Evolutionary conservation across 805 yeast genomes (phyloP), one percentile per base, ranked within the genome.

Genomic region (Starmerella apis): DNA sequence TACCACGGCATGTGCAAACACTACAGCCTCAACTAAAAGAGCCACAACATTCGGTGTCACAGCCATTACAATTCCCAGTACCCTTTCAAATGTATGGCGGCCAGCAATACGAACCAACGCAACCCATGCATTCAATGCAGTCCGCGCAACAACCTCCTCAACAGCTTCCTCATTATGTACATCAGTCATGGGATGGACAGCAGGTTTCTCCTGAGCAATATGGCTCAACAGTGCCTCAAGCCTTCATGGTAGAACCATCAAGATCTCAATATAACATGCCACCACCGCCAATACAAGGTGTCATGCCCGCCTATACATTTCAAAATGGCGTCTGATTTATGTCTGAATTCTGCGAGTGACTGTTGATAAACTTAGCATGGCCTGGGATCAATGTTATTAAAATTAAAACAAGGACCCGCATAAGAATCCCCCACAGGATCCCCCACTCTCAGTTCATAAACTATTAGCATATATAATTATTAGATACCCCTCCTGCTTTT

Each of bases 271-370:
- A n/a, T n/a, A n/a, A n/a, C n/a, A n/a, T n/a, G n/a, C n/a, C n/a
- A n/a, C n/a, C 14, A 14, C 19, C 19, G 19, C 37, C 37, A 14
- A 19, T 27, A 13, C 31, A 27, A 13, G 31, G 31, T 13, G 31
- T 27, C 31, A 27, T 27, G 31, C 31, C 31, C 31, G 31, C 31
- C 31, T 27, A 27, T 13, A 27, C 13, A 13, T 27, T 9, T 13
- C 31, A 27, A 13, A 27, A 27, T 13, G 13, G 31, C 13, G 31
- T 13, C 11, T 27, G 31, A 27, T 9, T 9, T 9, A 9, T 88
- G 9, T 27, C 13, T 27, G 31, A 27, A 27, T 9, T 27, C 11
- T 9, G 13, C 31, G 31, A 27, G n/a, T n/a, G n/a, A n/a, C n/a
- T n/a, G n/a, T n/a, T n/a, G n/a, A n/a, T n/a, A n/a, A n/a, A n/a